phyloP scores from a whole-genome alignment of 768 basidiomycete genomes.

The Imleria badia region DNA sequence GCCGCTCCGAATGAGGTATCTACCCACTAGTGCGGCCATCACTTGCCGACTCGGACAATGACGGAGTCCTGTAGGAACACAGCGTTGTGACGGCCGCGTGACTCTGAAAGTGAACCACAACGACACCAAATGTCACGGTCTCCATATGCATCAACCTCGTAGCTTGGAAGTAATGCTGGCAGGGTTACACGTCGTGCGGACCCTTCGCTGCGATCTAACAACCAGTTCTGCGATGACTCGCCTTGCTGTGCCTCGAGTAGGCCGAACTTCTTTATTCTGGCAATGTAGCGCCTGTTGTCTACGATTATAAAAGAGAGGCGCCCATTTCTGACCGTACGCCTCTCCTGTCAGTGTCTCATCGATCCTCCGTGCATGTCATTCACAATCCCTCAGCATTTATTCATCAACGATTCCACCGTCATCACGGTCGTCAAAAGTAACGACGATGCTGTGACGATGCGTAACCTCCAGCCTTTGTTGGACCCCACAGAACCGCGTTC shows the following conservation, averaged over 20 bases:
- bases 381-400: slow-evolving; percentile 36
- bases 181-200: background rate
- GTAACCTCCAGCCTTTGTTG: slow-evolving; percentile 31
- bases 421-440: slow-evolving; percentile 32
- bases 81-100: slow-evolving; percentile 9
- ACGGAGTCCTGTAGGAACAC: slow-evolving; percentile 41
- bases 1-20: slow-evolving; percentile 66
- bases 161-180: background rate
- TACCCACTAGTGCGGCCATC: slow-evolving; percentile 71
- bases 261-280: slow-evolving; percentile 1
- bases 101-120: background rate
- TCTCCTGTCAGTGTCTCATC: background rate
- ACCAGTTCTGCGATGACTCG: background rate
- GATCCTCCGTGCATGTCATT: slow-evolving; percentile 16
- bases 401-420: slow-evolving; percentile 19
- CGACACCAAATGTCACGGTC: background rate
- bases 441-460: slow-evolving; percentile 24
- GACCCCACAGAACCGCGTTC: slow-evolving; percentile 17
- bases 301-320: slow-evolving; percentile 4
- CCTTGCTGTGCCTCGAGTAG: slow-evolving; percentile 11
- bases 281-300: background rate
- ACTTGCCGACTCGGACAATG: slow-evolving; percentile 72
- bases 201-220: background rate
- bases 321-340: background rate
- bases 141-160: slow-evolving; percentile 15